Base-by-base conservation (phyloP, 257 asterid species). In the Solanum tarijense region DNA sequence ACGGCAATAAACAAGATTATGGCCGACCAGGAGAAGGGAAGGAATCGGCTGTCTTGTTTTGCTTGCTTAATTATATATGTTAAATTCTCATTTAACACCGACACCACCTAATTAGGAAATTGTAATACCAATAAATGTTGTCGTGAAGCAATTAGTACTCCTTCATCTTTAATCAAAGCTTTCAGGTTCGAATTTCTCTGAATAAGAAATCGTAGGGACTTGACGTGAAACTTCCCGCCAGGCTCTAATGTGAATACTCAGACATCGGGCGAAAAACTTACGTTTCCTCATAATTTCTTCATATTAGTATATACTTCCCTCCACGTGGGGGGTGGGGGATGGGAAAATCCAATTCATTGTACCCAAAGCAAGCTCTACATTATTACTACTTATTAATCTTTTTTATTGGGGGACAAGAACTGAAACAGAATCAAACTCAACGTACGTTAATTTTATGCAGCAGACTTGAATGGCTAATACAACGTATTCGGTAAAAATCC, bases 241-340 rank as follows among this genome's bases (percentile, higher is more conserved):
- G 4, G 0, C n/a, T 55, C 1, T 55, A 6, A 55, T 18, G 6
- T 16, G 1, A 0, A 0, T 52, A 52, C 9, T 52, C 23, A 0
- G 8, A 52, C 9, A 52, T 16, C 0, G 9, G 1, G 0, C 3
- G 62, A 16, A 52, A 52, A 52, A 52, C 62, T 52, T 52, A 16
- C 4, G 23, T 18, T 55, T 55, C 10, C 4, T 55, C 65, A 3
- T 55, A 55, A 55, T 55, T 25, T 66, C 90, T 89, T 87, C 75
- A 60, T 83, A 87, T 88, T 83, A 55, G 65, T 55, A 18, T 55
- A 55, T 55, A 88, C 89, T 89, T 88, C 86, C 87, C 74, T 89
- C 88, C 94, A 94, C 87, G 93, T 94, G 96, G 87, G 87, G 87
- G 90, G 93, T 93, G 96, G 86, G 85, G 86, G 89, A 86, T n/a